Conservation (phyloP, 768 basidiomycete genomes). For the Serendipita sp. region DNA sequence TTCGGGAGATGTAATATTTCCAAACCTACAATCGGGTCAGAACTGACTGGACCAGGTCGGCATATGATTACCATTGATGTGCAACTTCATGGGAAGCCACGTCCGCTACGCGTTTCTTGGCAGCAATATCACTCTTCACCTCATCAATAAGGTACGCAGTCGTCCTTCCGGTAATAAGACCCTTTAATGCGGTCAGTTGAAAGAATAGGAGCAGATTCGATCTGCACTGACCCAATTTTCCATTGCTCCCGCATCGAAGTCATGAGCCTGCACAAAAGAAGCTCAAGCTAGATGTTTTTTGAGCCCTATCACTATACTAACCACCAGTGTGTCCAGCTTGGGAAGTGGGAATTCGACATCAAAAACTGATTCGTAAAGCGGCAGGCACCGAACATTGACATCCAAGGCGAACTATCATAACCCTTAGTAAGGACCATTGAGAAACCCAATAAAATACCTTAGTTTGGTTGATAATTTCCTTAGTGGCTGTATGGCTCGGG, state of each 20-base stretch:
- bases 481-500: conserved; percentile 37
- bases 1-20: conserved; percentile 84
- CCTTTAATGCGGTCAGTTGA: conserved; percentile 25
- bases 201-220: neutral
- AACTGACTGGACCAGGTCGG: neutral
- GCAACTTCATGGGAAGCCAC: conserved; percentile 79
- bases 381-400: conserved; percentile 65
- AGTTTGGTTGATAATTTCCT: conserved; percentile 68
- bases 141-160: conserved; percentile 66
- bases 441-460: conserved; percentile 9
- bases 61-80: conserved; percentile 16
- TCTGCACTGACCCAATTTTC: conserved; percentile 56
- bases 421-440: neutral
- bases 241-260: conserved; percentile 88
- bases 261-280: conserved; percentile 37
- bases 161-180: conserved; percentile 80
- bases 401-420: conserved; percentile 62
- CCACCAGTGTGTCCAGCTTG: conserved; percentile 86
- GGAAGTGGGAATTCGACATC: conserved; percentile 85
- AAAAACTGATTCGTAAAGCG: conserved; percentile 86
- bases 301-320: conserved; percentile 20
- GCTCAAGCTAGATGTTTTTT: neutral
- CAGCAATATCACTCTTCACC: conserved; percentile 50
- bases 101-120: conserved; percentile 63
- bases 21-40: conserved; percentile 41